A percentile compares a stretch with the other conserved stretches of the same genome.
Conservation (phyloP, 768 basidiomycete species). For the Gautieria morchelliformis region DNA sequence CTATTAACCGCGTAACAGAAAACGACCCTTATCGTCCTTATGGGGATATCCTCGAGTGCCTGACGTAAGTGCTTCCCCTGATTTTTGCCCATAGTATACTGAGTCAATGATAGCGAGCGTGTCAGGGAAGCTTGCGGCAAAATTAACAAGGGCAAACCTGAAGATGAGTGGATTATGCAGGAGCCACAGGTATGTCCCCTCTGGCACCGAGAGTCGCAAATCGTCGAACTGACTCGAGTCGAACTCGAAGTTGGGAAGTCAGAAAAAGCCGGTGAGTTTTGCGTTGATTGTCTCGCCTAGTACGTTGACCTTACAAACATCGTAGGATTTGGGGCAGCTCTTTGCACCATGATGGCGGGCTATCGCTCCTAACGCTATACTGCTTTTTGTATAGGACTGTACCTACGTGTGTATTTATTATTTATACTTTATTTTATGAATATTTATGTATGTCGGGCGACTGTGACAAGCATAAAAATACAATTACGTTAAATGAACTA, state of each 20-base stretch:
- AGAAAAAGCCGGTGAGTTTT: background rate
- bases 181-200: constrained; percentile 4
- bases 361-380: too few species aligned
- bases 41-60: constrained; percentile 1
- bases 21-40: constrained; percentile 2
- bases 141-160: background rate
- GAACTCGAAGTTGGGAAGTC: background rate
- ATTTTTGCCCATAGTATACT: background rate
- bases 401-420: background rate
- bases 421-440: background rate
- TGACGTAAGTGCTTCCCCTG: background rate
- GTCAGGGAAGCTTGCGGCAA: background rate
- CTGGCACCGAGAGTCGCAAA: background rate
- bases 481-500: background rate
- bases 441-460: background rate
- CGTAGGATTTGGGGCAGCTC: background rate
- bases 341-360: background rate
- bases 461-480: constrained; percentile 11
- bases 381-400: too few species aligned
- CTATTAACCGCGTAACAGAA: background rate
- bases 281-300: background rate
- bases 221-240: background rate
- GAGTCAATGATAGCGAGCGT: background rate
- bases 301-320: background rate
- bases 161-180: constrained; percentile 4